Evolutionary conservation across 192 early-diverging fungal genomes (phyloP), one percentile per base, ranked within the genome.

Genomic region (Blastocladiella britannica): DNA sequence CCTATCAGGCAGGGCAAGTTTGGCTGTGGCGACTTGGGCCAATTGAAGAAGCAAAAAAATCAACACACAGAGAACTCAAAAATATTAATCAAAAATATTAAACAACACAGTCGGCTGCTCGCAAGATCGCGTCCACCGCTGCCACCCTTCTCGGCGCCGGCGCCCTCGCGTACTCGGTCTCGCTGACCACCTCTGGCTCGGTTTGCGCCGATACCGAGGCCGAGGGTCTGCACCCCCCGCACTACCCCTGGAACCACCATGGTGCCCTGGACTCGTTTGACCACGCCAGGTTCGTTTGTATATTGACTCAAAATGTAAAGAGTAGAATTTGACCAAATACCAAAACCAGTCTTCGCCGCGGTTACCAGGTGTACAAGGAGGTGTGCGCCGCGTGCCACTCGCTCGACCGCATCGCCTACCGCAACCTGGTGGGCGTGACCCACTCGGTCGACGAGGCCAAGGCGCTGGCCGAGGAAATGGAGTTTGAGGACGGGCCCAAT

Each of bases 311-410:
- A 29, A 26, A 18, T 15, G 29, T 51, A 15, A 55, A 64, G 31
- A 63, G 28, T 28, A 27, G 8, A 25, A 65, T 43, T 51, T 29
- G 37, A 26, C 25, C n/a, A 61, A 55, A 55, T 1, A 43, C 27
- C 31, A 5, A 20, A 26, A 52, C 55, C 69, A 89, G 91, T 65
- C 86, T 97, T 52, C 90, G 93, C 58, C 91, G 91, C 72, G 93
- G 93, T 61, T 97, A 89, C 79, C 91, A 91, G 69, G 93, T 97
- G 12, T 97, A 93, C 82, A 88, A 85, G 75, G 93, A 97, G 65
- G 87, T 97, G 59, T 97, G 93, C 68, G 77, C 91, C 47, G 85
- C 90, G 27, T 97, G 93, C 73, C 93, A 97, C 76, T 92, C 91
- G 24, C 78, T 97, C 62, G 84, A 93, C 37, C 83, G 82, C 53